Base-by-base conservation (phyloP, 805 yeast species). In the Candida chilensis region DNA sequence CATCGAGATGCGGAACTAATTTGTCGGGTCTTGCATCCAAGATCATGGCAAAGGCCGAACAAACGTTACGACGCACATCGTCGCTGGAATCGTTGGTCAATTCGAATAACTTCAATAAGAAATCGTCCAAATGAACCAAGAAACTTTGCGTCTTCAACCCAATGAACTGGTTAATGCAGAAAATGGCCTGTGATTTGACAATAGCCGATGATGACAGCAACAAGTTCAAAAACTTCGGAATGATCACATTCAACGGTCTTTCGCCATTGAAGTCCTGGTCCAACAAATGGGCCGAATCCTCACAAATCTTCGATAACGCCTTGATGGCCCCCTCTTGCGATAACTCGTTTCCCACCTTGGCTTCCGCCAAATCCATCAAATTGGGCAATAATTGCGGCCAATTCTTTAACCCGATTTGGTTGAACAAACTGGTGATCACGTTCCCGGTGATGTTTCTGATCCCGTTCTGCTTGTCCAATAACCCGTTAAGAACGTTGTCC, bases 371-470 rank as follows among this genome's bases (percentile, higher is more conserved):
- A 30, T 70, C 71, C 40, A 88, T 52, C 29, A 90, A 60, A 39
- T 72, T 77, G 2, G 81, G 76, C n/a, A 90, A 55, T 17, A 80
- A 63, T 27, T 64, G 69, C 2, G 92, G 87, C 95, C 95, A 85
- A 17, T 64, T 60, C 16, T 64, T 57, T 26, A 82, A 62, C 1
- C 95, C 94, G 27, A 71, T 66, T 7, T 73, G 62, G 2, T 81
- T 64, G 41, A 87, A 81, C 18, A 92, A 55, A 0, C 95, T 69
- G 2, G 96, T 83, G 31, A 90, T 76, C 29, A 87, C 95, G 45
- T 79, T 87, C 24, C 96, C 96, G 5, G 96, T 79, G 36, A 90
- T 84, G 47, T 83, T 86, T 37, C 95, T 70, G 17, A 90, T 82
- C 40, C 84, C 58, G n/a, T 58, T 50, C 32, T 71, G 70, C 1